Evolutionary conservation across 371 early-diverging fungal species (phyloP).

Genomic region (Rhizopus microsporus): DNA sequence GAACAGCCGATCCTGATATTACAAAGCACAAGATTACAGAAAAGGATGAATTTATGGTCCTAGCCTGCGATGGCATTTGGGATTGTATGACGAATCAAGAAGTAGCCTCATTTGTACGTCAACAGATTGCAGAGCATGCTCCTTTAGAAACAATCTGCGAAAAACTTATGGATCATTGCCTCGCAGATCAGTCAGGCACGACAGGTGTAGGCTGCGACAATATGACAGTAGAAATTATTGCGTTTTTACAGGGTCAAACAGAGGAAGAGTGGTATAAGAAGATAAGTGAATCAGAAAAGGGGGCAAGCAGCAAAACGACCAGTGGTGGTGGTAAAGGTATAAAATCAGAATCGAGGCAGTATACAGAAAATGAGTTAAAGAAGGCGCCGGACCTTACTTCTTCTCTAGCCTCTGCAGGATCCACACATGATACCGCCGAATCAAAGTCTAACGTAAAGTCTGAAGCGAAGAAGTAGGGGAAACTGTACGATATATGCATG

Average conservation of each 20-base stretch:
- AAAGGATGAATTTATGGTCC: conserved; percentile 88
- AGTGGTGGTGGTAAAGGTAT: not conserved
- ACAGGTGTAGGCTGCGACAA: conserved; percentile 97
- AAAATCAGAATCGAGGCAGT: conserved; percentile 22
- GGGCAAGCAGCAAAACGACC: not conserved
- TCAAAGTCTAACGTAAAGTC: not conserved
- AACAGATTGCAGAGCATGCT: conserved; percentile 56
- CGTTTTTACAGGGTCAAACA: conserved; percentile 75
- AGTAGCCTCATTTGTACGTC: conserved; percentile 80
- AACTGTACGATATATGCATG: too few relatives aligned
- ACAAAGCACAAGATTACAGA: conserved; percentile 59
- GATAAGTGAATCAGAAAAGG: not conserved
- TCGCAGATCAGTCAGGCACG: conserved; percentile 83
- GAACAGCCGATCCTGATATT: conserved; percentile 73
- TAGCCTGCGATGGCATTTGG: conserved; percentile 99
- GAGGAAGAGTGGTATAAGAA: conserved; percentile 69
- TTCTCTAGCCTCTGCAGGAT: not conserved
- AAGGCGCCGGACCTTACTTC: conserved; percentile 16
- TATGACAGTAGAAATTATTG: conserved; percentile 97
- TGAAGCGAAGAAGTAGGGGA: not conserved
- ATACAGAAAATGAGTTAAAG: conserved; percentile 15
- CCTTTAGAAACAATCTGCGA: conserved; percentile 78
- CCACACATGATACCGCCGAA: too few relatives aligned
- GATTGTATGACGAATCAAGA: conserved; percentile 94
- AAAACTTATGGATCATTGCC: conserved; percentile 85